Evolutionary conservation across 192 early-diverging fungal genomes (phyloP), one percentile per base, ranked within the genome.

Genomic region (Mortierella claussenii): DNA sequence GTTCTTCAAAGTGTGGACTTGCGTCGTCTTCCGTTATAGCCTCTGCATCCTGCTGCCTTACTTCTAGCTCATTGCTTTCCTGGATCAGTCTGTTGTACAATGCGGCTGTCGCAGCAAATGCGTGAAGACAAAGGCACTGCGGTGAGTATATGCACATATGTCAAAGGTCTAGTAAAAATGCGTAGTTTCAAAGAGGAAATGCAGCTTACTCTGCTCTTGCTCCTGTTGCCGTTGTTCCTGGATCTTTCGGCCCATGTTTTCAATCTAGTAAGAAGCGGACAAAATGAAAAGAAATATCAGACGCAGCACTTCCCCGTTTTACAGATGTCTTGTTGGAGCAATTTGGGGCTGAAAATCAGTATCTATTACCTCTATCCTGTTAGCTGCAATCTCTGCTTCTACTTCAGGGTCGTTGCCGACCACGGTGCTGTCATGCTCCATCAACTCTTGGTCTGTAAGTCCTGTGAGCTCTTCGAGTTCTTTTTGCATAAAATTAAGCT

Each of bases 1-100:
- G 44, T 23, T 66, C 73, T 7, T 76, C 73, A 55, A 76, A 76
- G 10, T 42, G 13, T 2, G 73, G 58, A n/a, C 64, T 76, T 1
- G 73, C 48, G 17, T 55, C 18, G 32, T 75, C 50, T 40, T 56
- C 58, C 17, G 34, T 17, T 2, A 21, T 28, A 0, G n/a, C 40
- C 30, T 56, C 24, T 46, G 44, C 33, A 2, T 60, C 48, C 32
- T 66, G 48, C 28, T 54, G 55, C 21, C 18, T 42, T 17, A 51
- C 36, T 2, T 5, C 21, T 21, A 76, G 42, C 26, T 56, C 73
- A 11, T 76, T 50, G 28, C 49, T 59, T 37, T 76, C 73, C 34
- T 37, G 40, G 15, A 48, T 18, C 5, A 76, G 53, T 3, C 23
- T 23, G 20, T 76, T 52, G 26, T 60, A 62, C 3, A 55, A 10